These are phyloP conservation scores for Pterocarpus macrocarpus DNA, from an alignment of 306 rosid genomes.

Conservation along the genomic window DNA sequence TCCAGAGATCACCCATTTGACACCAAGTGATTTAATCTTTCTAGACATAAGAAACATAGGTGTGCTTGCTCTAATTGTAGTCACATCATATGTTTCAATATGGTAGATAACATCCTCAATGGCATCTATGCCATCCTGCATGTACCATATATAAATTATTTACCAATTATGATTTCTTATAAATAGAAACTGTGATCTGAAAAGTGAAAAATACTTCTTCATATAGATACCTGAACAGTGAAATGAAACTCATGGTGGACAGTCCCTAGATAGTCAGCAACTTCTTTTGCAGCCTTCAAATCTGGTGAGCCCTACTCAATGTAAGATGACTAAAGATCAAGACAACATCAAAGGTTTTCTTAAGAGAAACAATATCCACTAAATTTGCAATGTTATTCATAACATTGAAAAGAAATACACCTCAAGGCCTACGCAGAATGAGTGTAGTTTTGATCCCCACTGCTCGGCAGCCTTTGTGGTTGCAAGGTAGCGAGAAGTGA, in stretches of 20 bases:
- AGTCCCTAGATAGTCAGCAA: conserved; percentile 90
- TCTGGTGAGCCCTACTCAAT: conserved; percentile 91
- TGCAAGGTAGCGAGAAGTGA: conserved; percentile 88
- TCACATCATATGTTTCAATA: conserved; percentile 93
- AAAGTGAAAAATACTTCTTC: neutral
- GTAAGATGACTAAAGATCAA: conserved; percentile 19
- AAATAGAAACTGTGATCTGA: neutral
- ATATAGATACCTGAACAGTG: conserved; percentile 77
- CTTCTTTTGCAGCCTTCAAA: conserved; percentile 94
- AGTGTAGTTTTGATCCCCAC: conserved; percentile 94
- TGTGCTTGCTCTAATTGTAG: conserved; percentile 95
- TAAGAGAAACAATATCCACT: neutral
- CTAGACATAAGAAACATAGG: conserved; percentile 98
- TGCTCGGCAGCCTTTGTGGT: conserved; percentile 87
- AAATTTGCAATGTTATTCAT: neutral
- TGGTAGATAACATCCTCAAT: conserved; percentile 96
- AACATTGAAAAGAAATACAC: conserved; percentile 46
- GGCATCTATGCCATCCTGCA: conserved; percentile 95
- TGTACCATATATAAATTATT: conserved; percentile 14
- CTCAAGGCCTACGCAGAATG: conserved; percentile 95
- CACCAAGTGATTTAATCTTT: conserved; percentile 95
- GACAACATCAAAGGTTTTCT: neutral
- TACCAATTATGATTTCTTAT: neutral
- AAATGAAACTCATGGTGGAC: conserved; percentile 89
- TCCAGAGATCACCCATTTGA: conserved; percentile 95